Evolutionary conservation across 2,329 filamentous ascomycete genomes (phyloP), one percentile per base, ranked within the genome.

Genomic region (Phaeomoniella chlamydospora): DNA sequence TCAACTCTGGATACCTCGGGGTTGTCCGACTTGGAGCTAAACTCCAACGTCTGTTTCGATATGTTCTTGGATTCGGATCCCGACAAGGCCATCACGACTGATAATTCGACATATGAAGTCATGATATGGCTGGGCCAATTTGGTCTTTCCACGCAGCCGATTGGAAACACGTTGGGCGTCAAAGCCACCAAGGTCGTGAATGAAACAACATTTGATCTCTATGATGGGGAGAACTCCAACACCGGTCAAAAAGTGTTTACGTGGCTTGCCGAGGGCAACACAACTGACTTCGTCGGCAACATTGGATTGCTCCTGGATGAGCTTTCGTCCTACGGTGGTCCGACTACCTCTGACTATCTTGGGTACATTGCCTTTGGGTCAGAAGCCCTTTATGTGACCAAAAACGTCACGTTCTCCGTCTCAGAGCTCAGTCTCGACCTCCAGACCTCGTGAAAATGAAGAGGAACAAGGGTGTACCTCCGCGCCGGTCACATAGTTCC

Each of bases 11-110:
- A 60, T 38, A 39, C 51, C 3, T 22, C 49, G 1, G 47, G 49
- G 0, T 50, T 71, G 10, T 46, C 41, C 2, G 40, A 50, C 0
- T 49, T 52, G n/a, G 41, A 47, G 0, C 50, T 70, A 39, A 68
- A 70, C 44, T 54, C 67, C 49, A 74, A 74, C 56, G 68, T 74
- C 19, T 69, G 68, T 22, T 56, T 74, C 41, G 70, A 74, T 54
- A 69, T 74, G 61, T 74, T 73, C 51, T 51, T 73, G 37, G 69
- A 72, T 42, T 48, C 45, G 16, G 58, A 69, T 47, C 48, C 58
- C 37, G 45, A 42, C 1, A 58, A 49, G 1, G 54, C 70, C 0
- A 39, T 49, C 31, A 49, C 64, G 49, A 64, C 58, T 30, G 48
- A 49, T 2, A 15, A 43, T 4, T 53, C 59, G 18, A 44, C 46